Evolutionary conservation across 768 basidiomycete genomes (phyloP).

Genomic region (Agrocybe praecox): DNA sequence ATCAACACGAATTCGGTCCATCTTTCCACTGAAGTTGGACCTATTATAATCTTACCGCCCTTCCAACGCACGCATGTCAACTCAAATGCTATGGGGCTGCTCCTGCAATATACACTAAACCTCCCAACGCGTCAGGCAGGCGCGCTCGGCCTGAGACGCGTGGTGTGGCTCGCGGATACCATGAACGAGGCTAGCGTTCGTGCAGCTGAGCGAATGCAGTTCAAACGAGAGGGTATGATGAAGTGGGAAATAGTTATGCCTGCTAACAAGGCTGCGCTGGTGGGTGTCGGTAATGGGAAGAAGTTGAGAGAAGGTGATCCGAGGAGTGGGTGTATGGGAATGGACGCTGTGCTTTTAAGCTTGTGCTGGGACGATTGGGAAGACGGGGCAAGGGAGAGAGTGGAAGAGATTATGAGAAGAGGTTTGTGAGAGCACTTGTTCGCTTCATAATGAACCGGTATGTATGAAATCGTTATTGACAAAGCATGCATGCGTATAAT

Average conservation of each 20-base stretch:
- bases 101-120: constrained; percentile 50
- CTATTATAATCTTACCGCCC: constrained; percentile 51
- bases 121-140: constrained; percentile 29
- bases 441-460: too few species aligned
- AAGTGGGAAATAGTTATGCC: constrained; percentile 58
- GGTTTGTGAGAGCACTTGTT: too few species aligned
- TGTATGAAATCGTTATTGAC: too few species aligned
- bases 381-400: constrained; percentile 34
- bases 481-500: too few species aligned
- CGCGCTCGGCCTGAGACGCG: constrained; percentile 59
- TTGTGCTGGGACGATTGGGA: constrained; percentile 70
- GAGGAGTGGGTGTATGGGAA: constrained; percentile 29
- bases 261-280: constrained; percentile 27
- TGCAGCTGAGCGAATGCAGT: constrained; percentile 62
- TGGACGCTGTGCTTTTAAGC: constrained; percentile 50
- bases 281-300: constrained; percentile 31
- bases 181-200: constrained; percentile 48
- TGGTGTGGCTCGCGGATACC: constrained; percentile 60
- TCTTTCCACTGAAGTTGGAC: constrained; percentile 56
- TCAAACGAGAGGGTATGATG: constrained; percentile 52
- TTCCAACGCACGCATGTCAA: constrained; percentile 70
- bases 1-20: constrained; percentile 44
- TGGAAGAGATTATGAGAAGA: constrained; percentile 34
- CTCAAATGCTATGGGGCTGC: constrained; percentile 50
- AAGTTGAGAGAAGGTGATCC: constrained; percentile 38